Evolutionary conservation across 73 alveolate genomes (phyloP), one percentile per base, ranked within the genome.

Genomic region (Paramecium sonneborni): DNA sequence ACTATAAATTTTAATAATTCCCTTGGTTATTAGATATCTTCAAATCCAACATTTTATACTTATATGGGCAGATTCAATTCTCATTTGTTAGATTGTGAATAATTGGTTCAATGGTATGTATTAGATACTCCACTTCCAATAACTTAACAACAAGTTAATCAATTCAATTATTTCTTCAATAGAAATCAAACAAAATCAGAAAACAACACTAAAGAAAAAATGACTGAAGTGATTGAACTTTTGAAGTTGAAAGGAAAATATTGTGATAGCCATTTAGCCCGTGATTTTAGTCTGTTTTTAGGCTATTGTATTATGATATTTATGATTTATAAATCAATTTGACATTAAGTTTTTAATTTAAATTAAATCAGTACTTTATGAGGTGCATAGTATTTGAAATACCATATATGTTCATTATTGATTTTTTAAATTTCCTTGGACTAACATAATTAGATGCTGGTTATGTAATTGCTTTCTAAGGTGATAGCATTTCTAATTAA

Each of bases 321-420:
- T 32, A 14, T 62, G 46, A 26, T 62, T 32, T 62, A 62, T 62
- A 62, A 15, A 32, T 26, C 84, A 62, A 62, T 62, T 26, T 62
- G 43, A 62, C 8, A 26, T 11, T 26, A 23, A 14, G 12, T 62
- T 62, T 12, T 30, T 26, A 23, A 26, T 23, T 62, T 62, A 28
- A 52, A 52, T 52, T 52, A 52, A 52, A 52, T 62, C 84, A 62
- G 84, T 62, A 62, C 44, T 62, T 62, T 30, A 62, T 23, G 39
- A 62, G 26, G 14, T 62, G 48, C 84, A 62, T 26, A 26, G 84
- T 62, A 62, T 62, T 62, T 62, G 84, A 62, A 30, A 62, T 62
- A 11, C 84, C 84, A 26, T 62, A 62, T 30, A 62, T 62, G 24
- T 62, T 62, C 84, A 62, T 62, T 62, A 62, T 62, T 30, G 84